phyloP scores from a whole-genome alignment of 2,329 filamentous ascomycete genomes.

The Alternaria ventricosa region DNA sequence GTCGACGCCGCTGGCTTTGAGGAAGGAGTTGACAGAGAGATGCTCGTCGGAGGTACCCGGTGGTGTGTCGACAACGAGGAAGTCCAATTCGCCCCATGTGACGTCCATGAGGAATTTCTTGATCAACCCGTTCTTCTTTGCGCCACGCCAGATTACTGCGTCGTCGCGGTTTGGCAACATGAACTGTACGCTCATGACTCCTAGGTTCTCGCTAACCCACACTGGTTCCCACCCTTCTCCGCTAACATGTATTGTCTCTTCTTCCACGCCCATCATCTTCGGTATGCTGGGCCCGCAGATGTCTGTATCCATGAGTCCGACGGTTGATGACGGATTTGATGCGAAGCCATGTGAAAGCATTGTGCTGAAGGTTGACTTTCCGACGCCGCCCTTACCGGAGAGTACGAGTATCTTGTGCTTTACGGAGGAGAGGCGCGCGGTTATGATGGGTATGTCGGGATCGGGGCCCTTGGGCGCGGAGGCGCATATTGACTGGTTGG shows the following conservation, averaged over 20 bases:
- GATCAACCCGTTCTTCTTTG: slow-evolving; percentile 98
- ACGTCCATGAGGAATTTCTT: slow-evolving; percentile 99
- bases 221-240: slow-evolving; percentile 91
- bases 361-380: slow-evolving; percentile 92
- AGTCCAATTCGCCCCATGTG: slow-evolving; percentile 95
- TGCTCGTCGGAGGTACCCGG: slow-evolving; percentile 97
- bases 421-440: slow-evolving; percentile 78
- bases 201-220: slow-evolving; percentile 92
- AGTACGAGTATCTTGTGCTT: slow-evolving; percentile 92
- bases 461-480: slow-evolving; percentile 94
- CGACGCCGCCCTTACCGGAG: slow-evolving; percentile 94
- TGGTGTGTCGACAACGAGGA: slow-evolving; percentile 91
- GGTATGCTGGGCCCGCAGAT: slow-evolving; percentile 96
- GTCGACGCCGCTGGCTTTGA: slow-evolving; percentile 90
- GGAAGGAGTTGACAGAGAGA: slow-evolving; percentile 86
- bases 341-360: slow-evolving; percentile 91
- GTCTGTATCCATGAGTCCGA: slow-evolving; percentile 98
- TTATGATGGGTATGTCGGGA: slow-evolving; percentile 89
- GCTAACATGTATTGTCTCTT: slow-evolving; percentile 91
- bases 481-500: slow-evolving; percentile 94
- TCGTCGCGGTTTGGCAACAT: slow-evolving; percentile 95
- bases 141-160: slow-evolving; percentile 94
- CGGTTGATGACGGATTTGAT: slow-evolving; percentile 74
- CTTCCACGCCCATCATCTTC: slow-evolving; percentile 98
- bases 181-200: slow-evolving; percentile 97